These are phyloP conservation scores for Yamadazyma endophytica DNA, from an alignment of 805 yeast genomes.

Conservation along the genomic window DNA sequence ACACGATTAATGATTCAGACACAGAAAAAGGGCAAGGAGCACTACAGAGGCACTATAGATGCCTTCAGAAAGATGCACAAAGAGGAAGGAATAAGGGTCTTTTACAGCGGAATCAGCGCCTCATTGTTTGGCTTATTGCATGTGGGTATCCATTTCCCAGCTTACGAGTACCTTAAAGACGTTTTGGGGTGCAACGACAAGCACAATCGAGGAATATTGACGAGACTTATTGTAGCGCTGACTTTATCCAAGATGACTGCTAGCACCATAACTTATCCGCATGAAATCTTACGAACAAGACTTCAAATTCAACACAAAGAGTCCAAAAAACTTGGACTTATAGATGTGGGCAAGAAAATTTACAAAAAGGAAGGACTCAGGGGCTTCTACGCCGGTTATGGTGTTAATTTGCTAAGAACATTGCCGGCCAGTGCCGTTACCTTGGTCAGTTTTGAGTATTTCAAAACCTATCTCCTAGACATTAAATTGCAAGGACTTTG, in stretches of 20 bases:
- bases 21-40: slow-evolving; percentile 34
- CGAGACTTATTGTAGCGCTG: slow-evolving; percentile 53
- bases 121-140: slow-evolving; percentile 87
- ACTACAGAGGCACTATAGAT: slow-evolving; percentile 75
- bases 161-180: slow-evolving; percentile 75
- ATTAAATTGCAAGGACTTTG: no score
- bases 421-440: slow-evolving; percentile 97
- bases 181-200: slow-evolving; percentile 30
- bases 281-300: slow-evolving; percentile 88
- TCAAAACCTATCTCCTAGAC: slow-evolving; percentile 50
- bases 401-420: slow-evolving; percentile 81
- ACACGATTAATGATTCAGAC: slow-evolving; percentile 90
- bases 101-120: slow-evolving; percentile 87
- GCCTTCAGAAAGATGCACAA: slow-evolving; percentile 77
- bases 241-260: slow-evolving; percentile 85
- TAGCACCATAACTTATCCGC: slow-evolving; percentile 87
- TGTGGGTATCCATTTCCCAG: slow-evolving; percentile 95
- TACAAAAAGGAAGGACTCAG: slow-evolving; percentile 65
- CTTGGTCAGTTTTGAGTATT: slow-evolving; percentile 83
- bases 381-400: slow-evolving; percentile 88
- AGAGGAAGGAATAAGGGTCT: slow-evolving; percentile 75
- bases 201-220: slow-evolving; percentile 14
- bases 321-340: slow-evolving; percentile 1
- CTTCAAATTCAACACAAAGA: slow-evolving; percentile 60
- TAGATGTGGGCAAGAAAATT: slow-evolving; percentile 25